Evolutionary conservation across 345 rosid species (phyloP).

Genomic region (Kandelia obovata): DNA sequence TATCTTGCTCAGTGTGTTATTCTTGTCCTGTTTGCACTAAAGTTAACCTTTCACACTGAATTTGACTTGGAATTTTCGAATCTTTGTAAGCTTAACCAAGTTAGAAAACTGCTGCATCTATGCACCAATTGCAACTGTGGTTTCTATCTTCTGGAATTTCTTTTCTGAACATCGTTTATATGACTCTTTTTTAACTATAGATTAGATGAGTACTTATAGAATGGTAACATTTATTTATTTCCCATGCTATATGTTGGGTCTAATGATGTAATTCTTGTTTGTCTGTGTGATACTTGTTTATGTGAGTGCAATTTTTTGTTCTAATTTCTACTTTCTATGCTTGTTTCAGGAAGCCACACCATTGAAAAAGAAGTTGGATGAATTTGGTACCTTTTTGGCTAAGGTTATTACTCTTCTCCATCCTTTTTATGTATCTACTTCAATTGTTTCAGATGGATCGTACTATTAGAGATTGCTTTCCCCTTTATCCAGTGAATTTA

Average conservation of each 20-base stretch:
- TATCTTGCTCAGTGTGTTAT: not conserved
- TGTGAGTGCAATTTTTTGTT: not conserved
- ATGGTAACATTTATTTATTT: too few relatives aligned
- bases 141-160: too few relatives aligned
- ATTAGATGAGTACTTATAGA: too few relatives aligned
- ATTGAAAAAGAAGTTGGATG: slow-evolving; percentile 95
- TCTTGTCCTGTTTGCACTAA: too few relatives aligned
- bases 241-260: too few relatives aligned
- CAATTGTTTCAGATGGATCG: not conserved
- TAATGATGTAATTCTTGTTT: not conserved
- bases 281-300: not conserved
- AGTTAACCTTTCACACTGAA: too few relatives aligned
- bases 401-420: slow-evolving; percentile 50
- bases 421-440: not conserved
- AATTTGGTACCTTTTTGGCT: slow-evolving; percentile 95
- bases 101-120: too few relatives aligned
- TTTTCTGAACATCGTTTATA: too few relatives aligned
- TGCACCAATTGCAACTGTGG: too few relatives aligned
- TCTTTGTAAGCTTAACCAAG: too few relatives aligned
- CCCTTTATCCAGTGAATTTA: not conserved
- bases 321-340: slow-evolving; percentile 18
- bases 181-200: too few relatives aligned
- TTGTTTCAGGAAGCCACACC: slow-evolving; percentile 86
- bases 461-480: not conserved
- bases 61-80: too few relatives aligned